Base-by-base conservation (phyloP, 306 rosid genomes). In the peach (Prunus persica) region DNA sequence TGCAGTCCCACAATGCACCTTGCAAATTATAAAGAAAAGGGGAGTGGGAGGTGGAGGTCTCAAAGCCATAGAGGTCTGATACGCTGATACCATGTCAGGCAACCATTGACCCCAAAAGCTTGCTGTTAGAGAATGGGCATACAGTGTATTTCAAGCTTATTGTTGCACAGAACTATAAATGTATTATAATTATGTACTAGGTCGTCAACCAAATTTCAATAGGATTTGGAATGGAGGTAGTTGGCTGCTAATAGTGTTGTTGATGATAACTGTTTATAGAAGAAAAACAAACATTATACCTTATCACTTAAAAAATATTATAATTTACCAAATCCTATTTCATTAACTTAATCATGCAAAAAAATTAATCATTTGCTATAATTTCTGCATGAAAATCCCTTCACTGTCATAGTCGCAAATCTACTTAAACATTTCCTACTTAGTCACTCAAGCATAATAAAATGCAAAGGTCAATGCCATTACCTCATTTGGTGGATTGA, bases 401-500 rank as follows among this genome's bases (percentile, higher is more conserved):
- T 68, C 7, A 20, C 22, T 47, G 13, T 28, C 27, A 28, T 11
- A 19, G 28, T 28, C 18, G 11, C 7, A 50, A 5, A 52, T 30
- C 47, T 71, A 30, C 22, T 50, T 11, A 51, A 16, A 19, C n/a
- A n/a, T 4, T 19, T 51, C 64, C n/a, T 46, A 71, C 49, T 52
- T 50, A 19, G 6, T 10, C 63, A 71, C 49, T 71, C 27, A 34
- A 71, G 45, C 74, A 9, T 69, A 69, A 45, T 51, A 14, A 47
- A 50, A 41, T 19, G 19, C 13, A 28, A 46, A 65, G 41, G 57
- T 62, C 47, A 62, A 71, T 72, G 69, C 78, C 69, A 69, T 69
- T 82, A 92, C 97, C 93, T 91, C 90, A 78, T 78, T 74, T 47
- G 70, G 89, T 54, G 46, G 80, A 87, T 86, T 83, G 24, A 79